Percentiles rank a stretch among this genome's conserved stretches.
phyloP scores from a whole-genome alignment of 2,329 filamentous ascomycete genomes.

The Aureobasidium subglaciale region DNA sequence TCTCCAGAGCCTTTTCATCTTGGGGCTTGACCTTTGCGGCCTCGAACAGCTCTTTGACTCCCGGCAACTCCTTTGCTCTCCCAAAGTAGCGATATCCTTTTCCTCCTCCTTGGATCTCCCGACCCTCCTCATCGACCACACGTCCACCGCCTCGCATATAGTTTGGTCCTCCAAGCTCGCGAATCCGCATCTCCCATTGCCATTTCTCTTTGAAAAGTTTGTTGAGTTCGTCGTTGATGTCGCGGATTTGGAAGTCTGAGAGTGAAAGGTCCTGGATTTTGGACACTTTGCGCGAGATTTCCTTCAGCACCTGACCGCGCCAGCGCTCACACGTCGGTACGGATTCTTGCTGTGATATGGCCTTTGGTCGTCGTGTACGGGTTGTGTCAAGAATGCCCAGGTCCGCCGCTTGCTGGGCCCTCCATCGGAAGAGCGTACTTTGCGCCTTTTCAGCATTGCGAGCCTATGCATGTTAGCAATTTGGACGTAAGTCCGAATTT shows the following conservation, averaged over 20 bases:
- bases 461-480: conserved; percentile 48
- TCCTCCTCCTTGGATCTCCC: conserved; percentile 57
- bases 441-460: conserved; percentile 91
- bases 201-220: conserved; percentile 98
- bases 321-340: conserved; percentile 93
- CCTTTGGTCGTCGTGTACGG: conserved; percentile 80
- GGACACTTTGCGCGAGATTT: conserved; percentile 93
- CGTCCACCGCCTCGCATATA: conserved; percentile 69
- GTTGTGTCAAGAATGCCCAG: conserved; percentile 92
- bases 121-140: conserved; percentile 48
- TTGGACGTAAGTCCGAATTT: not conserved
- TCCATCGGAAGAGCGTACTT: conserved; percentile 84
- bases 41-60: conserved; percentile 94
- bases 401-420: conserved; percentile 92
- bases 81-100: conserved; percentile 96
- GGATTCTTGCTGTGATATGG: conserved; percentile 76
- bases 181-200: conserved; percentile 97
- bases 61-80: conserved; percentile 78
- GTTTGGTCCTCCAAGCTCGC: conserved; percentile 92
- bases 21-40: conserved; percentile 55
- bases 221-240: conserved; percentile 99
- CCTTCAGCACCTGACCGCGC: conserved; percentile 94
- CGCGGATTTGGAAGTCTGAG: conserved; percentile 95
- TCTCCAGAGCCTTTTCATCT: conserved; percentile 53
- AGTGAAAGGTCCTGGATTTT: conserved; percentile 87